Percentiles rank a stretch among this genome's conserved stretches.
Conservation (phyloP, 2,329 filamentous ascomycete genomes). For the Scedosporium dehoogii region DNA sequence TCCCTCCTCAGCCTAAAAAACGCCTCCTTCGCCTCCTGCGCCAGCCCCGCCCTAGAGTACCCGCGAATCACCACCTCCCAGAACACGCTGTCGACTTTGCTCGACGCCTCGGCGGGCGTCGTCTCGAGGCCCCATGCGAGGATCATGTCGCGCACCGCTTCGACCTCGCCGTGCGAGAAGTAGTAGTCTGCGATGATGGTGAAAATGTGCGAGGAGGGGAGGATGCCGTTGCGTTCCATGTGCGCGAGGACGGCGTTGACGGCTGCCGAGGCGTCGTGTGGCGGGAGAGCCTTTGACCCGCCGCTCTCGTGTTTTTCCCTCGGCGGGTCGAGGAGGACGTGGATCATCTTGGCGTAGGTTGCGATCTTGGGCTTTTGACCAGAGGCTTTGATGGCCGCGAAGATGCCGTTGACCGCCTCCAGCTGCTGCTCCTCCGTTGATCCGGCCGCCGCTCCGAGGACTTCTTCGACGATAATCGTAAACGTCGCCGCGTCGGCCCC, state of each 20-base stretch:
- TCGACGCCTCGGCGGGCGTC: constrained; percentile 18
- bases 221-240: constrained; percentile 44
- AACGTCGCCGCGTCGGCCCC: constrained; percentile 60
- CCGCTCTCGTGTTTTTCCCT: constrained; percentile 18
- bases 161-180: constrained; percentile 51
- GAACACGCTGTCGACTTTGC: constrained; percentile 46
- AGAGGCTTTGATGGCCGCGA: constrained; percentile 45
- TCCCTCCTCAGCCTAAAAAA: constrained; percentile 35
- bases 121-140: constrained; percentile 38
- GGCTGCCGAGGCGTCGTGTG: constrained; percentile 39
- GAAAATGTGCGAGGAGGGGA: constrained; percentile 56
- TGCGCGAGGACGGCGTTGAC: constrained; percentile 41
- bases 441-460: constrained; percentile 31
- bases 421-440: constrained; percentile 33
- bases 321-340: constrained; percentile 39
- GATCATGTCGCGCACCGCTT: constrained; percentile 51
- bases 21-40: constrained; percentile 35
- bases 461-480: constrained; percentile 58
- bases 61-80: constrained; percentile 63
- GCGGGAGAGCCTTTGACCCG: constrained; percentile 8
- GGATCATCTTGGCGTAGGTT: constrained; percentile 61
- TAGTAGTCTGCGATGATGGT: constrained; percentile 63
- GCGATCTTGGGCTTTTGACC: constrained; percentile 50
- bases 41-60: constrained; percentile 46
- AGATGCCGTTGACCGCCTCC: constrained; percentile 39